Percentiles rank a stretch among this genome's conserved stretches.
Conservation (phyloP, 768 basidiomycete genomes). For the Podaxis sp. region DNA sequence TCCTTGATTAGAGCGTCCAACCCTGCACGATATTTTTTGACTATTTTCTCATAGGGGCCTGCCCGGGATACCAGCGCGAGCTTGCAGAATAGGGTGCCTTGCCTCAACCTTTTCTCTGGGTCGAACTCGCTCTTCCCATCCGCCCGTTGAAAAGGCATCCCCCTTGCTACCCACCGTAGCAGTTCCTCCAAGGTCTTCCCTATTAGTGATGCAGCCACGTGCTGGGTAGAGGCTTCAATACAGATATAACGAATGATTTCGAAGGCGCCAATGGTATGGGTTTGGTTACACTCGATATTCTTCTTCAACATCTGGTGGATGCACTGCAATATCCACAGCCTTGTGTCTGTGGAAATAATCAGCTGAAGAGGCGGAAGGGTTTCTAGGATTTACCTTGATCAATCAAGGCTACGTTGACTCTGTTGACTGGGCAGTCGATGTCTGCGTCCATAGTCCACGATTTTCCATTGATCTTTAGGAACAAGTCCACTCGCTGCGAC, state of each 20-base stretch:
- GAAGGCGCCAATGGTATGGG: neutral
- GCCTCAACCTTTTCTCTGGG: neutral
- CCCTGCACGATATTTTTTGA: no score
- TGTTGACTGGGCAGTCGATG: neutral
- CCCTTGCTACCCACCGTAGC: no score
- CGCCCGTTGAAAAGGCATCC: no score
- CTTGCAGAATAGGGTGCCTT: neutral
- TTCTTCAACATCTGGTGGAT: neutral
- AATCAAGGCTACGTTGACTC: neutral
- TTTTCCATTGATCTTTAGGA: neutral
- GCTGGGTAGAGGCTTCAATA: no score
- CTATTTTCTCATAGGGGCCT: no score
- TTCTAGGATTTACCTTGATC: neutral
- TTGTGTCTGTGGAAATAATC: neutral
- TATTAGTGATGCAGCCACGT: no score
- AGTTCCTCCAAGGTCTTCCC: no score
- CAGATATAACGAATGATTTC: neutral
- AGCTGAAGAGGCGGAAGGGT: neutral
- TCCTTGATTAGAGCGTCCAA: no score
- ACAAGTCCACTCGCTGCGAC: neutral
- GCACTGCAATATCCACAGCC: neutral
- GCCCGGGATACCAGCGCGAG: neutral
- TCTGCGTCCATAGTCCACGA: neutral
- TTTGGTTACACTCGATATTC: neutral
- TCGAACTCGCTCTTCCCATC: no score